phyloP scores from a whole-genome alignment of 805 yeast genomes.

The Tetrapisispora fleetii region DNA sequence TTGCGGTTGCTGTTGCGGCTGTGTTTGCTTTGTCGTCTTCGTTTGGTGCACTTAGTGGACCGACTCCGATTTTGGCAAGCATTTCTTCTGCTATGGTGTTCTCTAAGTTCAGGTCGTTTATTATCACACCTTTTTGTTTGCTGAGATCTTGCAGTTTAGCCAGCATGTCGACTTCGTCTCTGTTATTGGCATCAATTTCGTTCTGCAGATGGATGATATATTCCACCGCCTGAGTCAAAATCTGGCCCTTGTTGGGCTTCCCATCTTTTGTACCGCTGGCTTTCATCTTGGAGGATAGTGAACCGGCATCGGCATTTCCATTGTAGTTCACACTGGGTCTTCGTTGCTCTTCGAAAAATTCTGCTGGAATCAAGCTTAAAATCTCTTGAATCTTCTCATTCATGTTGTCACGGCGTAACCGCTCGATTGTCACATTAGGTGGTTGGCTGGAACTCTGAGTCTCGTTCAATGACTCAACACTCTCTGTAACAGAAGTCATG shows the following conservation, averaged over 20 bases:
- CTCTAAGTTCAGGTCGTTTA: conserved; percentile 36
- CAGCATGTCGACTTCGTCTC: conserved; percentile 67
- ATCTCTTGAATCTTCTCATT: conserved; percentile 50
- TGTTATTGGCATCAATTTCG: conserved; percentile 65
- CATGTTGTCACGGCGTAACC: conserved; percentile 46
- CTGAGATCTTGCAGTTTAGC: conserved; percentile 49
- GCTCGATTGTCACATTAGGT: conserved; percentile 22
- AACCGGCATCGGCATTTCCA: conserved; percentile 5
- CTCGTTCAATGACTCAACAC: conserved; percentile 8
- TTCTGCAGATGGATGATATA: conserved; percentile 59
- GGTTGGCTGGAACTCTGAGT: conserved; percentile 1
- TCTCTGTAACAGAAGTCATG: conserved; percentile 12
- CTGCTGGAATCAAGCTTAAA: conserved; percentile 35
- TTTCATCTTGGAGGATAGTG: conserved; percentile 19
- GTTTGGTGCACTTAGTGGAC: conserved; percentile 38
- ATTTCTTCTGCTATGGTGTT: conserved; percentile 75
- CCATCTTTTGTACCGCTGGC: conserved; percentile 72
- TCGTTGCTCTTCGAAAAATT: conserved; percentile 35
- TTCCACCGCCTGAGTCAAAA: conserved; percentile 64
- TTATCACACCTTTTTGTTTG: conserved; percentile 33
- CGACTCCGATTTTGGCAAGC: conserved; percentile 71
- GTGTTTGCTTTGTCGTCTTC: not conserved
- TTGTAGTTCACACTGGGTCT: conserved; percentile 5
- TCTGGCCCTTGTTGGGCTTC: conserved; percentile 78
- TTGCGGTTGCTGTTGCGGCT: no score